Conservation (phyloP, 305 asterid genomes). For the Ilex paraguariensis region DNA sequence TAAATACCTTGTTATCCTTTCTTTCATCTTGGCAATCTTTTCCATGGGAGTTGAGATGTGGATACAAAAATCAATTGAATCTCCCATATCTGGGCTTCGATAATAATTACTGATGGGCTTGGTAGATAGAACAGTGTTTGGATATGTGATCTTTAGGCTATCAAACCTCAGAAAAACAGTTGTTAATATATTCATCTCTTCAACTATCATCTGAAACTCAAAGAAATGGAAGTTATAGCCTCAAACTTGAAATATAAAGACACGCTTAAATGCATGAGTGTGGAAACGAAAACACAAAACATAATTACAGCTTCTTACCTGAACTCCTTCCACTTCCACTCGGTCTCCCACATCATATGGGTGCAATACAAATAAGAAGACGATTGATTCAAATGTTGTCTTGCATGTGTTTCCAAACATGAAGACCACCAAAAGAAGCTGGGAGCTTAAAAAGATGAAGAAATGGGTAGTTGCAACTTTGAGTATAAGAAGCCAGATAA, state of each 20-base stretch:
- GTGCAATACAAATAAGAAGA: slow-evolving; percentile 7
- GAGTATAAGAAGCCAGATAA: slow-evolving; percentile 6
- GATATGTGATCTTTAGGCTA: neutral
- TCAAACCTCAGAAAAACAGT: slow-evolving; percentile 7
- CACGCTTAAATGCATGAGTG: neutral
- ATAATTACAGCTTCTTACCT: neutral
- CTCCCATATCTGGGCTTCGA: slow-evolving; percentile 7
- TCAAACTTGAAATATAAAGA: neutral
- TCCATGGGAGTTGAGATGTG: slow-evolving; percentile 6
- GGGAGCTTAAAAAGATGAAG: slow-evolving; percentile 3
- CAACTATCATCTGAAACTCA: slow-evolving; percentile 4
- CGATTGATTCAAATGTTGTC: slow-evolving; percentile 2
- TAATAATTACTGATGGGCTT: slow-evolving; percentile 3
- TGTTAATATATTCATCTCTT: slow-evolving; percentile 8
- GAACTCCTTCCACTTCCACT: slow-evolving; percentile 1
- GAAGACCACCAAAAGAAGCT: slow-evolving; percentile 4
- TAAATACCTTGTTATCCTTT: neutral
- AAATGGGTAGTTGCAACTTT: slow-evolving; percentile 3
- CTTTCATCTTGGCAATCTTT: slow-evolving; percentile 6
- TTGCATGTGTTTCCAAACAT: slow-evolving; percentile 11
- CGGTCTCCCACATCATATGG: slow-evolving; percentile 8
- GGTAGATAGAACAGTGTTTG: neutral
- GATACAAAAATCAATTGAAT: slow-evolving; percentile 4
- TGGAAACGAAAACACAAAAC: neutral
- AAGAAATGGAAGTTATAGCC: neutral